Base-by-base conservation (phyloP, 1,139 yeast genomes). In the Entelexis sorbosivorans region DNA sequence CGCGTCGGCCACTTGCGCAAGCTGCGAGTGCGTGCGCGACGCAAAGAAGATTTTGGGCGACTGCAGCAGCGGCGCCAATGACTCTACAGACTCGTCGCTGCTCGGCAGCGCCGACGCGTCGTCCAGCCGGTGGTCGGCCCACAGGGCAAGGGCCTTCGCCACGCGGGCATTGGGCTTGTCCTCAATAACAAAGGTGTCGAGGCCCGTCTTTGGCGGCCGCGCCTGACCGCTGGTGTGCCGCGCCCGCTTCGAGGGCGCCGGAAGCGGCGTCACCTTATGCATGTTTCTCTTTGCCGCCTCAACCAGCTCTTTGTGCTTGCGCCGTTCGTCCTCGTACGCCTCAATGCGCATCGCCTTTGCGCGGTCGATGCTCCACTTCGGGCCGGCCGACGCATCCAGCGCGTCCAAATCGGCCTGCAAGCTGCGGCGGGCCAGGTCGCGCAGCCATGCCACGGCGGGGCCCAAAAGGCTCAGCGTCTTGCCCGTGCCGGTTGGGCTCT, bases 401-500 rank as follows among this genome's bases (percentile, higher is more conserved):
- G 20, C 44, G 76, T 39, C 73, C 79, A 1, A 82, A 81, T 53
- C 82, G 13, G 58, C 54, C 19, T 61, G 57, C 20, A 64, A 60
- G 24, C 56, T 52, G 10, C 58, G 59, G 33, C 63, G 64, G 61
- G 81, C 82, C 58, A 76, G 70, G 38, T 79, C 75, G 48, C 96
- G 69, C 13, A 89, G 69, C 96, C 96, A 89, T 0, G 93, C 78
- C 78, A 89, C 75, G 0, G 93, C 72, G 0, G 95, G 79, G 63
- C 97, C 91, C 1, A 89, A 84, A 43, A 89, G 69, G 1, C 96
- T 86, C 9, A 89, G 69, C 0, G 96, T 88, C 66, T 89, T 89
- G 5, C 97, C 97, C 51, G 93, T 85, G 3, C 97, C 98, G 0
- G 98, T 89, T 0, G 98, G 97, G 57, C 94, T 82, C 64, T 89